Evolutionary conservation across 805 yeast species (phyloP), one percentile per base, ranked within the genome.

Genomic region (Metschnikowia lochheadii): DNA sequence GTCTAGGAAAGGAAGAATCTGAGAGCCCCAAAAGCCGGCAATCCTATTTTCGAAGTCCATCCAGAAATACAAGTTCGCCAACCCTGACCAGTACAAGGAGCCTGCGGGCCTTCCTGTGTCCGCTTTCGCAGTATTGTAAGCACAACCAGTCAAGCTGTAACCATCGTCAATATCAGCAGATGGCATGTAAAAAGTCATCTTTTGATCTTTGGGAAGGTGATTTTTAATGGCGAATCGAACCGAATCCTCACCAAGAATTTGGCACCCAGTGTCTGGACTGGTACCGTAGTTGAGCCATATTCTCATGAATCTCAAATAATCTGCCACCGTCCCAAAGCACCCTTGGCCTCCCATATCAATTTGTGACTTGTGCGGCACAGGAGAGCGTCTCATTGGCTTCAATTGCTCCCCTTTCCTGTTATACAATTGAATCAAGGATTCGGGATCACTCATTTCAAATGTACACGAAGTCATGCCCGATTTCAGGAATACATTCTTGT

Each of bases 341-440:
- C 78, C 78, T 48, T 67, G 75, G n/a, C 78, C 78, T 6, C 77
- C 78, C 70, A 72, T 66, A 51, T 73, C 76, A 7, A 70, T 52
- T 51, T 36, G 49, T 6, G 48, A 59, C 23, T 51, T 57, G 61
- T 51, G 42, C 0, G 58, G 57, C 3, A 52, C 40, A 2, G 59
- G 57, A 3, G 34, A 18, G 14, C 41, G 39, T 14, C 32, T 52
- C 36, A 44, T 42, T 2, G 48, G 29, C 17, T 39, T 45, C 41
- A 56, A 38, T 4, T 32, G 14, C 6, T 32, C 49, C 2, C 45
- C 51, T 7, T 37, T 20, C 21, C 50, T 39, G n/a, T 31, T 17
- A 32, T 50, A 54, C 23, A 57, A 35, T n/a, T 35, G 37, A 35
- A 56, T 44, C 46, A 52, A 35, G 5, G 38, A 10, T 3, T 50